Evolutionary conservation across 2,329 filamentous ascomycete genomes (phyloP).

Genomic region (Falciphora oryzae): DNA sequence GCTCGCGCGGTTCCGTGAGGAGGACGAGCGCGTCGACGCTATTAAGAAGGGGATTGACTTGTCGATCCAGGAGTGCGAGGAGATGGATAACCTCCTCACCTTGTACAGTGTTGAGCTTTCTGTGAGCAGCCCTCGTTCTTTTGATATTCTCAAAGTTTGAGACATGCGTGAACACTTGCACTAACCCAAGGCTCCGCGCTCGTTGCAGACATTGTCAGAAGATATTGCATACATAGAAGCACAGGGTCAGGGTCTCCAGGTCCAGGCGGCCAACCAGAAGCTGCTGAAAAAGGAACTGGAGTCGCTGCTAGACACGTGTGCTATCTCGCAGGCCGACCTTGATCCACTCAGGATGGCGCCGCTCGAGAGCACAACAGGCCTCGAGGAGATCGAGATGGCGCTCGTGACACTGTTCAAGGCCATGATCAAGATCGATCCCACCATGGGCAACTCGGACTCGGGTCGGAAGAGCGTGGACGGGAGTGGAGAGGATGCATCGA

Average conservation of each 20-base stretch:
- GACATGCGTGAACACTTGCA: background rate
- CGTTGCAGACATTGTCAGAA: conserved; percentile 75
- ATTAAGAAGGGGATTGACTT: conserved; percentile 82
- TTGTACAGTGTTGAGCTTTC: conserved; percentile 92
- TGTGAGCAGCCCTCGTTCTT: conserved; percentile 43
- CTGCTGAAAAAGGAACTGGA: conserved; percentile 85
- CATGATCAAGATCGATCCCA: conserved; percentile 88
- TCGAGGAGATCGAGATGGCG: conserved; percentile 72
- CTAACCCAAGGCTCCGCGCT: conserved; percentile 23
- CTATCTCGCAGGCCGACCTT: conserved; percentile 73
- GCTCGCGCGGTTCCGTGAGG: conserved; percentile 76
- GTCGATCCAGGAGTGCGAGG: conserved; percentile 92
- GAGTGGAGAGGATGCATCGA: conserved; percentile 36
- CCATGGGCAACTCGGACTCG: conserved; percentile 51
- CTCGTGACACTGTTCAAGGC: conserved; percentile 83
- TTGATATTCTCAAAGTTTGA: conserved; percentile 6
- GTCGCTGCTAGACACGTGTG: conserved; percentile 82
- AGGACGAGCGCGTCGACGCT: conserved; percentile 82
- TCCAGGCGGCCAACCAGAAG: conserved; percentile 96
- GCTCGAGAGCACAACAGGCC: conserved; percentile 62
- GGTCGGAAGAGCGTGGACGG: conserved; percentile 39
- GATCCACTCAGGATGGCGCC: conserved; percentile 68
- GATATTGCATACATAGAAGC: conserved; percentile 97
- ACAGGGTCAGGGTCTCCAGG: conserved; percentile 92
- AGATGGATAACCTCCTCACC: conserved; percentile 88